These are phyloP conservation scores for Penicillium sclerotiorum DNA, from an alignment of 2,329 filamentous ascomycete genomes.

Conservation along the genomic window DNA sequence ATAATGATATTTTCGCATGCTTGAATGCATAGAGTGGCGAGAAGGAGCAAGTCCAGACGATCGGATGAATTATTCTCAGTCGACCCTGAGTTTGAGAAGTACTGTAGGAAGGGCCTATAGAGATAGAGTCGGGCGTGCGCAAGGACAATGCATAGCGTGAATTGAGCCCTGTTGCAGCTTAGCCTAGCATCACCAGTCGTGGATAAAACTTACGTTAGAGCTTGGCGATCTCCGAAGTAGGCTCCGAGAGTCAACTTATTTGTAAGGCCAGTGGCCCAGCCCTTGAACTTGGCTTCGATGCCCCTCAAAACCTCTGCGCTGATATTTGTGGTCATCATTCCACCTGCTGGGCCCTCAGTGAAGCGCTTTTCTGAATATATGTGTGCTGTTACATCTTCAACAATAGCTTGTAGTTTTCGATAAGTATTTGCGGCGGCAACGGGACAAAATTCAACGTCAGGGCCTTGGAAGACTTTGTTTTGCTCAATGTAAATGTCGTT, in stretches of 20 bases:
- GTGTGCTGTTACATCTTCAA: neutral
- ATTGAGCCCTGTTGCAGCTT: neutral
- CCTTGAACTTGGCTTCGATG: neutral
- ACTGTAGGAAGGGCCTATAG: neutral
- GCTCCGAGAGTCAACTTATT: neutral
- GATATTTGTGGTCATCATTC: neutral
- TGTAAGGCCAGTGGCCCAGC: neutral
- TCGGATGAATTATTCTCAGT: neutral
- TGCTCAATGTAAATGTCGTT: neutral
- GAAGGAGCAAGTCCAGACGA: neutral
- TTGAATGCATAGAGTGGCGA: neutral
- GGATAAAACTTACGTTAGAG: neutral
- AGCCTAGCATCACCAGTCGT: neutral
- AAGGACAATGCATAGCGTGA: neutral
- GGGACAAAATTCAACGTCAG: neutral
- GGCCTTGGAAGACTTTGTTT: neutral
- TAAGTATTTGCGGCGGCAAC: neutral
- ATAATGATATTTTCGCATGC: conserved; percentile 1
- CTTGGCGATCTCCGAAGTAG: neutral
- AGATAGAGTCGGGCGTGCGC: neutral
- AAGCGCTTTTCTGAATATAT: neutral
- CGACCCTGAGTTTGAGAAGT: neutral
- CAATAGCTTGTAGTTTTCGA: neutral
- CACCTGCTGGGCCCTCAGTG: neutral
- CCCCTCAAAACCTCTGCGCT: neutral